A percentile compares a stretch with the other conserved stretches of the same genome.
These are phyloP conservation scores for Tephrocybe sp. DNA, from an alignment of 768 basidiomycete genomes.

Conservation along the genomic window DNA sequence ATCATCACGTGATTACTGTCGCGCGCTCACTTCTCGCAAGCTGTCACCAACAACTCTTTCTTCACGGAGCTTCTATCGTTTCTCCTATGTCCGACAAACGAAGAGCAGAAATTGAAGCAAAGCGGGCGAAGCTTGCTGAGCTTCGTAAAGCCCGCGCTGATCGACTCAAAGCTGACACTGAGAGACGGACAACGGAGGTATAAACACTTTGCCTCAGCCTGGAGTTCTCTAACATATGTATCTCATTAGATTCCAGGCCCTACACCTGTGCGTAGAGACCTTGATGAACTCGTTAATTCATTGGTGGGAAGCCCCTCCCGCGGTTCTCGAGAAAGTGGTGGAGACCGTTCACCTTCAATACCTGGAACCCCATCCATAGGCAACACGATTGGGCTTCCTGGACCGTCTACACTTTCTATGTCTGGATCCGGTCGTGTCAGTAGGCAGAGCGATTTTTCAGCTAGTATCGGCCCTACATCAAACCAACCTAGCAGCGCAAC, in stretches of 20 bases:
- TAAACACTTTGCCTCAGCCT: conserved; percentile 5
- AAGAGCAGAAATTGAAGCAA: conserved; percentile 87
- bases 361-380: conserved; percentile 65
- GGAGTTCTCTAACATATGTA: neutral
- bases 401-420: conserved; percentile 30
- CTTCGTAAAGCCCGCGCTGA: conserved; percentile 76
- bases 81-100: conserved; percentile 57
- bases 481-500: conserved; percentile 52
- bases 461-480: conserved; percentile 46
- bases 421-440: conserved; percentile 64
- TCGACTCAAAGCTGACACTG: conserved; percentile 54
- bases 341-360: conserved; percentile 67
- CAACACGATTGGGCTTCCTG: conserved; percentile 34
- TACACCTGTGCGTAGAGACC: conserved; percentile 44
- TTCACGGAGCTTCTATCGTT: neutral
- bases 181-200: conserved; percentile 40
- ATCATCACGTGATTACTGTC: conserved; percentile 2
- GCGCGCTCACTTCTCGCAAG: neutral
- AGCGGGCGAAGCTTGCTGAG: conserved; percentile 83
- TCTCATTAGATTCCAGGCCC: conserved; percentile 34
- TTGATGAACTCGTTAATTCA: conserved; percentile 70
- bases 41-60: neutral
- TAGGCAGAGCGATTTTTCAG: conserved; percentile 61
- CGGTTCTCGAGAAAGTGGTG: conserved; percentile 52
- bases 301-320: conserved; percentile 47